A percentile compares a stretch with the other conserved stretches of the same genome.
Conservation (phyloP, 78 protist species). For the Fonticula alba region DNA sequence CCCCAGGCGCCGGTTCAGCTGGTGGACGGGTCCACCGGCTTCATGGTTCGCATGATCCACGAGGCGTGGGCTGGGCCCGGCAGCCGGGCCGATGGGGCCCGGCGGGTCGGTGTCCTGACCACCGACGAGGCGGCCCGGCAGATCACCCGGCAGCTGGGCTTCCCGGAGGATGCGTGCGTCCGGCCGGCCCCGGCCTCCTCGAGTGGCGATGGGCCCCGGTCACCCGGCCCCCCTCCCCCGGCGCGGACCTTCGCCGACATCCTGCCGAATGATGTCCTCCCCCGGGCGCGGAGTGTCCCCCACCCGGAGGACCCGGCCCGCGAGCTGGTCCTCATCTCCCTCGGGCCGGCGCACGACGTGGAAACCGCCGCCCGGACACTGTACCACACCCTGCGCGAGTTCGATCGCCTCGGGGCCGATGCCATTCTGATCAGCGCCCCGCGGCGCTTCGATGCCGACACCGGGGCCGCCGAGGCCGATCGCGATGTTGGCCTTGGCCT, state of each 20-base stretch:
- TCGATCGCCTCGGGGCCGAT: background rate
- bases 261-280: no score
- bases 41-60: background rate
- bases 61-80: background rate
- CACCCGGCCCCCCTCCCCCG: no score
- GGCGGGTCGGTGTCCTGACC: background rate
- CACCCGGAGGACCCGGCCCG: background rate
- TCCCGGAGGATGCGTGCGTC: no score
- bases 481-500: background rate
- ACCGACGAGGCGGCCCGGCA: no score
- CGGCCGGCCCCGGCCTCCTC: no score
- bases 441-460: no score
- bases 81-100: background rate
- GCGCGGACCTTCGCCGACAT: no score
- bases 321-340: background rate
- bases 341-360: background rate
- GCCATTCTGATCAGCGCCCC: background rate
- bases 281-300: no score
- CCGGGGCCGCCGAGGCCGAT: background rate
- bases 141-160: no score
- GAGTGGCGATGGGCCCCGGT: no score
- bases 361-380: background rate
- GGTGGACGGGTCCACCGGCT: background rate
- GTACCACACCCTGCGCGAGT: background rate
- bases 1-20: slow-evolving; percentile 1